These are phyloP conservation scores for Yueomyces sp. DNA, from an alignment of 805 yeast species.

Conservation along the genomic window DNA sequence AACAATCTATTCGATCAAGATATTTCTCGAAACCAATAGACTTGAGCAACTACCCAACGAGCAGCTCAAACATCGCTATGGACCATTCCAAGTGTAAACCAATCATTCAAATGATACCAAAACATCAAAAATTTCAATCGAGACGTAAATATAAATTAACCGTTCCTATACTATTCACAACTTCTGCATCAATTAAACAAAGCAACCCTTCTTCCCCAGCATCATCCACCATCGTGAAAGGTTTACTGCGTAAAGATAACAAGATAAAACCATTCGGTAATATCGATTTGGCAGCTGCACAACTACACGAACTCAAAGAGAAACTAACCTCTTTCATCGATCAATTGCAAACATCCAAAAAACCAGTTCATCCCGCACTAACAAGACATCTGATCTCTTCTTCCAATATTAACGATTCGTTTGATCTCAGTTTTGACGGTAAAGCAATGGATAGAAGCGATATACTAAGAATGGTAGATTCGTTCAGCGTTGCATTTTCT, in stretches of 20 bases:
- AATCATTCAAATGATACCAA: constrained; percentile 6
- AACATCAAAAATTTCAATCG: neutral
- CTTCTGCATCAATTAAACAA: neutral
- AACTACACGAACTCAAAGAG: constrained; percentile 4
- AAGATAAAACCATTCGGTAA: constrained; percentile 6
- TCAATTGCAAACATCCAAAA: neutral
- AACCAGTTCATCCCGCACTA: neutral
- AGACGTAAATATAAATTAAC: constrained; percentile 6
- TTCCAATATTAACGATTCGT: constrained; percentile 13
- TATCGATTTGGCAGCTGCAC: neutral
- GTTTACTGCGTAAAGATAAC: constrained; percentile 5
- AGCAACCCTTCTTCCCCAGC: neutral
- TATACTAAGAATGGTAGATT: constrained; percentile 28
- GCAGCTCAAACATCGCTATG: neutral
- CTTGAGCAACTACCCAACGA: constrained; percentile 3
- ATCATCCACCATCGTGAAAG: neutral
- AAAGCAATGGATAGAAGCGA: constrained; percentile 32
- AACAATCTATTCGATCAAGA: neutral
- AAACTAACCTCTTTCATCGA: constrained; percentile 1
- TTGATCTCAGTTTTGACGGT: constrained; percentile 33
- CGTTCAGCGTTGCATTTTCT: constrained; percentile 24
- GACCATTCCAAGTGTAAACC: constrained; percentile 6
- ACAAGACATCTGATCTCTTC: neutral
- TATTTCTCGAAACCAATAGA: constrained; percentile 2
- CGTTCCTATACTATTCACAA: constrained; percentile 1